phyloP scores from a whole-genome alignment of 2,329 filamentous ascomycete species.

The Colletotrichum cuscutae region DNA sequence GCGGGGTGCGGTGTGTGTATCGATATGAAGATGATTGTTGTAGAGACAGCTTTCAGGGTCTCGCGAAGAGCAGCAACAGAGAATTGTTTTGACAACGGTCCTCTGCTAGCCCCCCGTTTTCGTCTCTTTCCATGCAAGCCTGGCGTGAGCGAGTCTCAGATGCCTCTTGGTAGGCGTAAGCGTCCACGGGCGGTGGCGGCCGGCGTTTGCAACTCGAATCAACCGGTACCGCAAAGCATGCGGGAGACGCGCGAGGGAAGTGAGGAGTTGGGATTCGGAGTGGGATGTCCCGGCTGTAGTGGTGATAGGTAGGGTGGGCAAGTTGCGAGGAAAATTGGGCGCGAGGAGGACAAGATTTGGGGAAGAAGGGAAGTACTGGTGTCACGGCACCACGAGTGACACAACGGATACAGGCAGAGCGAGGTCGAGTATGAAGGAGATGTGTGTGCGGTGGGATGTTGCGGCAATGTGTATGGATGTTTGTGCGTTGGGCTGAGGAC shows the following conservation, averaged over 20 bases:
- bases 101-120: conserved; percentile 16
- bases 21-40: conserved; percentile 17
- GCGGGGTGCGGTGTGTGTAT: conserved; percentile 28
- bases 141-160: conserved; percentile 16
- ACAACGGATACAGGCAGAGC: conserved; percentile 22
- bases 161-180: conserved; percentile 1
- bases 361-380: conserved; percentile 13
- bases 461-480: conserved; percentile 27
- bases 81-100: not conserved
- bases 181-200: conserved; percentile 1
- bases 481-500: conserved; percentile 30
- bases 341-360: conserved; percentile 19
- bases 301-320: conserved; percentile 8
- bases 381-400: conserved; percentile 26
- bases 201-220: conserved; percentile 12
- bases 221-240: conserved; percentile 18
- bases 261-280: conserved; percentile 26
- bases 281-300: conserved; percentile 21
- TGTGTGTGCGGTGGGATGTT: conserved; percentile 10
- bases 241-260: conserved; percentile 16
- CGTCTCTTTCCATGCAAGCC: conserved; percentile 18
- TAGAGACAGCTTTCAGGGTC: not conserved
- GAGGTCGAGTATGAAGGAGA: conserved; percentile 26
- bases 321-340: not conserved
- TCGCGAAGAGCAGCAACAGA: conserved; percentile 3